Base-by-base conservation (phyloP, 2,329 filamentous ascomycete species). In the Phyllosticta capitalensis region DNA sequence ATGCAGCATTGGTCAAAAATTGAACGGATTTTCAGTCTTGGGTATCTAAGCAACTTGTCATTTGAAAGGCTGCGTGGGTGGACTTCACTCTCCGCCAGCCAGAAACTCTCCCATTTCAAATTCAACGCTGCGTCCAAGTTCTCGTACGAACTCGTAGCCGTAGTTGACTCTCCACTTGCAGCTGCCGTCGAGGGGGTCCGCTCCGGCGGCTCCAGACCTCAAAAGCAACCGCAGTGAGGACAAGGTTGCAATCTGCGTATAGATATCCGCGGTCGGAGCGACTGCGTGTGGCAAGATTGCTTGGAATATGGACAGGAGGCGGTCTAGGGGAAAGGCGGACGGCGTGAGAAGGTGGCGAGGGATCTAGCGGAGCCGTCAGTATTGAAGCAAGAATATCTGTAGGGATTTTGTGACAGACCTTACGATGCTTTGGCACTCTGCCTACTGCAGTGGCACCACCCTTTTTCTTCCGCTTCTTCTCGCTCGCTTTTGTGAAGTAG, bases 81-180 rank as follows among this genome's bases (percentile, higher is more conserved):
- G 38, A n/a, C 10, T n/a, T 45, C 14, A 45, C 38, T 45, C 38
- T n/a, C 38, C 38, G 38, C 56, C 56, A 5, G 56, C 56, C 52
- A 58, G 38, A 38, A 54, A 92, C 69, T 92, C 89, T 63, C 89
- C 85, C 12, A 91, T 80, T 70, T 91, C 88, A n/a, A 94, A 79
- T 2, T 87, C 86, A 56, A 94, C 82, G 67, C 83, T 86, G 67
- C 89, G 77, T 26, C 88, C 89, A 63, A 94, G 74, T 3, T 79
- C 81, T 62, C 86, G 77, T 6, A 89, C 83, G 63, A 87, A 84
- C 67, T 94, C 90, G 88, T 88, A 92, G 1, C 85, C 84, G 60
- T 89, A 84, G 65, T 88, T 89, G 9, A 92, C 86, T 67, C 87
- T 83, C 87, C 88, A 94, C 72, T 87, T 86, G 5, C 83, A 84